Evolutionary conservation across 441 rosid genomes (phyloP), one percentile per base, ranked within the genome.

Genomic region (Brassica hybrid): DNA sequence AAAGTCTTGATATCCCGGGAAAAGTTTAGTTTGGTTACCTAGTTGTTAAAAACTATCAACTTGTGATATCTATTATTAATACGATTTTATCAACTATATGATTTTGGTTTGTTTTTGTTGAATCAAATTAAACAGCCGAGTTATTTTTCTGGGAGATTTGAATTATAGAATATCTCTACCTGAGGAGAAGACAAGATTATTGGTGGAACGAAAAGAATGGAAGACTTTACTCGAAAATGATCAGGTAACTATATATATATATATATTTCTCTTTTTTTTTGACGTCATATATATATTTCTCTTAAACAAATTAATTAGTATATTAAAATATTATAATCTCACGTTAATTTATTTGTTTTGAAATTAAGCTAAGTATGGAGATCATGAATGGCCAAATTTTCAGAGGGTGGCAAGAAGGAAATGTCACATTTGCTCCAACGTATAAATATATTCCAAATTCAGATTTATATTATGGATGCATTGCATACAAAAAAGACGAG

Each of bases 151-250:
- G 19, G 98, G 98, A 83, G 98, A 94, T 81, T 85, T 92, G 83
- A 94, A 94, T 75, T 94, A 92, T 73, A 86, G 98, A 85, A 88
- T 92, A 75, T 90, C 98, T 6, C 69, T 91, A 8, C 89, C 93
- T 1, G 97, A 94, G 77, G 85, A 84, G 34, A 72, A 89, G 21
- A 88, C 89, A 38, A 75, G 94, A 60, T 73, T 61, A 59, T 79
- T 92, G 78, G 94, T 92, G 27, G 89, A 88, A 30, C 54, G 48
- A 74, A 78, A 82, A 80, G 90, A 92, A 12, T 94, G 97, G 97
- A 76, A 80, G 57, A 27, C 68, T 8, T 77, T 94, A 65, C 81
- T 92, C 30, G 84, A 87, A 81, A 86, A 87, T 61, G 98, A 94
- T 81, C 98, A 92, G 93, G 98, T 90, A 52, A 52, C 25, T 57